Base-by-base conservation (phyloP, 306 rosid genomes). In the Cucumis melo region DNA sequence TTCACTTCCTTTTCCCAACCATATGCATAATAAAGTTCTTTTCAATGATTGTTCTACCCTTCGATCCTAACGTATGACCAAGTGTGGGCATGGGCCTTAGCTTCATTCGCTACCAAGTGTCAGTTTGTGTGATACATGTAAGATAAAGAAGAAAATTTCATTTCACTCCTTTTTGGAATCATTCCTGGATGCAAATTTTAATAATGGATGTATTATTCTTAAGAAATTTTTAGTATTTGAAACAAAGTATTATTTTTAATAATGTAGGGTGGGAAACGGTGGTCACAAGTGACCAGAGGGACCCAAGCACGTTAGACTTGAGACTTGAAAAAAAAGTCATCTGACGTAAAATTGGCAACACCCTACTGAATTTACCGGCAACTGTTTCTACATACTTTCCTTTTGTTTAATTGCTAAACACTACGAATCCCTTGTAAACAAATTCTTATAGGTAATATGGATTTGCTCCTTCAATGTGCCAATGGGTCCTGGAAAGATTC, bases 401-500 rank as follows among this genome's bases (percentile, higher is more conserved):
- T 21, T 41, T 23, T 68, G 36, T 44, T 68, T 62, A 62, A 63
- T 3, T 27, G 44, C 38, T 13, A 21, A 44, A 44, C 36, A 68
- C 44, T 32, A 38, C 7, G 56, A 44, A 44, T 48, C 24, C 17
- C 38, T 65, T 19, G 10, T 66, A 41, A 32, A 38, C 53, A 44
- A 11, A 12, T 44, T 20, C n/a, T 12, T 42, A 0, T 29, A 44
- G 56, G 87, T 91, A 15, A 86, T 93, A 76, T 93, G 97, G 98
- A 87, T 93, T 79, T 93, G 96, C 79, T 91, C 98, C 75, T 93
- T 93, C 90, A 93, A 91, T 75, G 92, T 93, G 60, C 98, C 97
- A 50, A 89, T 91, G 91, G 87, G 93, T n/a, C 93, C 97, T 6
- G 98, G 98, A 87, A 91, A 89, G 88, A 93, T 96, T 8, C 98